Conservation (phyloP, 352 stramenopile genomes). For the Globisporangium middletonii region DNA sequence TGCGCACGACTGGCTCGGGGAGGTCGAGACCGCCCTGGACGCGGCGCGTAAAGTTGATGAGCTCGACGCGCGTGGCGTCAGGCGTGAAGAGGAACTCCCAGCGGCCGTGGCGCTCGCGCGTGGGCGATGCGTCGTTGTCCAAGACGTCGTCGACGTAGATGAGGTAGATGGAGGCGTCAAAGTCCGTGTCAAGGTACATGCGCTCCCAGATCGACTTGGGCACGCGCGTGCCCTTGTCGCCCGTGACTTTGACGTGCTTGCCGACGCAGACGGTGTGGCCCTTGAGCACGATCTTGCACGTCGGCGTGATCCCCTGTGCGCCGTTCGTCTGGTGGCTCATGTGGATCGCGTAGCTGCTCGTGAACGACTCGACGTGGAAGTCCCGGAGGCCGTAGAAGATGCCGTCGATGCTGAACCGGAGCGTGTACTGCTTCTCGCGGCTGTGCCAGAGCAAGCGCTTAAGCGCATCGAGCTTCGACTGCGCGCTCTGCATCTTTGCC, state of each 20-base stretch:
- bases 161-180: constrained; percentile 45
- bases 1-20: constrained; percentile 60
- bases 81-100: constrained; percentile 62
- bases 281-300: constrained; percentile 52
- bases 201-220: constrained; percentile 74
- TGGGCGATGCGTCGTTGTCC: constrained; percentile 22
- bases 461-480: constrained; percentile 66
- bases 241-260: constrained; percentile 73
- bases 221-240: constrained; percentile 68
- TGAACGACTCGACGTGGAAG: constrained; percentile 65
- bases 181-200: constrained; percentile 74
- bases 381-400: constrained; percentile 76
- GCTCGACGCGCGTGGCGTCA: constrained; percentile 53
- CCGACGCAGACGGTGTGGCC: constrained; percentile 60
- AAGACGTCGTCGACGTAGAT: constrained; percentile 61
- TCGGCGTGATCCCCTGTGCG: constrained; percentile 54
- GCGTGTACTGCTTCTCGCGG: constrained; percentile 62
- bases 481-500: constrained; percentile 47
- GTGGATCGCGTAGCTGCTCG: constrained; percentile 47
- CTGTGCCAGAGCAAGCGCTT: constrained; percentile 67
- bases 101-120: constrained; percentile 15
- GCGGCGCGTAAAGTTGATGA: constrained; percentile 59
- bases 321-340: constrained; percentile 70
- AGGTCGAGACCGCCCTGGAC: constrained; percentile 67
- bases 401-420: constrained; percentile 72